Evolutionary conservation across 345 rosid genomes (phyloP).

Genomic region (Gossypium rotundifolium): DNA sequence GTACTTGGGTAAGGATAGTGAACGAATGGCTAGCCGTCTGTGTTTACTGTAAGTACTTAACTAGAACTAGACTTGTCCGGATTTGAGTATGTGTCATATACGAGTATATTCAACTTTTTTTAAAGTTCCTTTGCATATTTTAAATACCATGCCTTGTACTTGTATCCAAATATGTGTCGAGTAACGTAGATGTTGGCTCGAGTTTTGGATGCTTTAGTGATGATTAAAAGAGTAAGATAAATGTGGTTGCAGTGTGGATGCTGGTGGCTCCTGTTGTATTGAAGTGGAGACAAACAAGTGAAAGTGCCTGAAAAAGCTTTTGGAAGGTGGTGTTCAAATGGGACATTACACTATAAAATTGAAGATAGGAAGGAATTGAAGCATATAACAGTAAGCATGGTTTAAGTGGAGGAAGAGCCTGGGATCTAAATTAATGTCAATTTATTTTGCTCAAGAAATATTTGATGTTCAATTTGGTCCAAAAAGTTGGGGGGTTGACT

Average conservation of each 20-base stretch:
- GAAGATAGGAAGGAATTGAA: conserved; percentile 8
- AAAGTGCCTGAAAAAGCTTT: conserved; percentile 19
- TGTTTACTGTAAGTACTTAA: conserved; percentile 58
- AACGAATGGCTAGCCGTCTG: conserved; percentile 96
- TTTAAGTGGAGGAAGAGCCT: background rate
- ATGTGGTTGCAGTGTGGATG: conserved; percentile 77
- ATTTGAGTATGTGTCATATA: background rate
- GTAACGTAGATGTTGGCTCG: background rate
- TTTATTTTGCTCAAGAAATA: background rate
- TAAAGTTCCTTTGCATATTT: background rate
- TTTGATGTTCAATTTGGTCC: background rate
- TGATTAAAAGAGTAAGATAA: background rate
- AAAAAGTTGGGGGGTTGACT: no score
- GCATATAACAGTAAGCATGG: background rate
- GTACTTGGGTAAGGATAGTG: conserved; percentile 89
- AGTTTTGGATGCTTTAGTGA: no score
- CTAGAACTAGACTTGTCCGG: background rate
- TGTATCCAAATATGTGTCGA: background rate
- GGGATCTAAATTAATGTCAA: background rate
- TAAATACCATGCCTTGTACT: background rate
- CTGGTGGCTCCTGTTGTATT: conserved; percentile 64
- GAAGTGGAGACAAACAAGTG: conserved; percentile 39
- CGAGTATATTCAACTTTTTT: background rate
- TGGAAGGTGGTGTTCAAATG: background rate
- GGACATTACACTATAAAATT: background rate